Conservation (phyloP, 345 rosid species). For the Noccaea bulbosa region DNA sequence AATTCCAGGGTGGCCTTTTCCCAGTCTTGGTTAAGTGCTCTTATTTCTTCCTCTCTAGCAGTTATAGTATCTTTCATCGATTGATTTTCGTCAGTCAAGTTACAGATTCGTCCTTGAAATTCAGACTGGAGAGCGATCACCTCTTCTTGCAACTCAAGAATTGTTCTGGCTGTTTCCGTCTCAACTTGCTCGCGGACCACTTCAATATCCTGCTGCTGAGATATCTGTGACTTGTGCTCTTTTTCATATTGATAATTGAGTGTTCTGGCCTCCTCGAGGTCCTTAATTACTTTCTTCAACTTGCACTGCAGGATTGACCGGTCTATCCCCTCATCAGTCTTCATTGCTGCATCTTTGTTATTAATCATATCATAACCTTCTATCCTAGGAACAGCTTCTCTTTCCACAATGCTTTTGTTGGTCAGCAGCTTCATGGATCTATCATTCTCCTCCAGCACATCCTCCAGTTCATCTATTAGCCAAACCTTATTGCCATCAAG, state of each 20-base stretch:
- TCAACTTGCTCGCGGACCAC: slow-evolving; percentile 81
- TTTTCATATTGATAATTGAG: slow-evolving; percentile 62
- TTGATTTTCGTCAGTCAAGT: slow-evolving; percentile 57
- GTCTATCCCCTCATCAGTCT: slow-evolving; percentile 43
- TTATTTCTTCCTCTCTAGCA: slow-evolving; percentile 65
- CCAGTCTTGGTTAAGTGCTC: slow-evolving; percentile 63
- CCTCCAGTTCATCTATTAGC: slow-evolving; percentile 52
- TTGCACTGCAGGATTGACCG: slow-evolving; percentile 53
- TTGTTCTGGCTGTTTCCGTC: slow-evolving; percentile 74
- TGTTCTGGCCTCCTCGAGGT: slow-evolving; percentile 62
- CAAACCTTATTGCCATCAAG: slow-evolving; percentile 38
- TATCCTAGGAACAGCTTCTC: slow-evolving; percentile 38
- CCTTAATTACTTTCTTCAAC: slow-evolving; percentile 56
- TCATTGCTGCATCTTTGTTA: slow-evolving; percentile 32
- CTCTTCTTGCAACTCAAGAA: slow-evolving; percentile 85
- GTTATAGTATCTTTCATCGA: slow-evolving; percentile 54
- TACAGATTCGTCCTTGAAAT: slow-evolving; percentile 56
- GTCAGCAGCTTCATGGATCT: slow-evolving; percentile 48
- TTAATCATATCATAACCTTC: slow-evolving; percentile 39
- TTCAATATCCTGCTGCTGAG: slow-evolving; percentile 64
- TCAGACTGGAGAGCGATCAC: slow-evolving; percentile 64
- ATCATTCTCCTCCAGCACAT: slow-evolving; percentile 53
- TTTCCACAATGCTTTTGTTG: slow-evolving; percentile 46
- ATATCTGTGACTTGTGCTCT: slow-evolving; percentile 57
- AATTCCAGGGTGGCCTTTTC: slow-evolving; percentile 84